Evolutionary conservation across 2,329 filamentous ascomycete genomes (phyloP), one percentile per base, ranked within the genome.

Genomic region (Trichoderma sp.): DNA sequence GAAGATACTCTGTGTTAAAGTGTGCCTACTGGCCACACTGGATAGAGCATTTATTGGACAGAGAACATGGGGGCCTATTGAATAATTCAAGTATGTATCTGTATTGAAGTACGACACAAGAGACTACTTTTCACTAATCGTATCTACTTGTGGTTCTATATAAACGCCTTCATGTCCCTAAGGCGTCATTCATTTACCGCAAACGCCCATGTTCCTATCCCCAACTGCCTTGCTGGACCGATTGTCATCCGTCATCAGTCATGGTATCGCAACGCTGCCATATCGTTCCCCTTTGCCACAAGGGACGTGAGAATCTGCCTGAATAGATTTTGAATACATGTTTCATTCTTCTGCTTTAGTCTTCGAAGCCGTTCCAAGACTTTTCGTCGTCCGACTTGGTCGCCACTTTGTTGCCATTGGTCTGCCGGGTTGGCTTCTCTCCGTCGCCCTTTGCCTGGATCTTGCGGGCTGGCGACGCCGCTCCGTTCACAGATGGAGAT

Each of bases 291-390:
- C 19, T n/a, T 17, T 34, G 19, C 27, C 34, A 6, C 6, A 10
- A 39, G 34, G 17, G 25, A 12, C 10, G 5, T 22, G 61, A 19
- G 27, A 22, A 22, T 32, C 12, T 37, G 35, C 34, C 39, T 53
- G 32, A 27, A 37, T 56, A 56, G n/a, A 34, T 56, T 34, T n/a
- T 54, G 15, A 42, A 42, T 42, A 54, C 42, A 17, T 27, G 15
- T 54, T 56, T 34, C 6, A 5, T 52, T 64, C 7, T 6, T 19
- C 17, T 35, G 52, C 10, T 42, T 75, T 71, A 81, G 70, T 81
- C 78, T 25, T 79, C 74, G 64, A 81, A 81, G 5, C 79, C 80
- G 64, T 81, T 80, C 79, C 80, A 81, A 9, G 80, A 80, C 70
- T 79, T 80, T 68, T 81, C 79, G 54, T 79, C 78, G n/a, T 81